Base-by-base conservation (phyloP, 768 basidiomycete species). In the Hericium alpestre region DNA sequence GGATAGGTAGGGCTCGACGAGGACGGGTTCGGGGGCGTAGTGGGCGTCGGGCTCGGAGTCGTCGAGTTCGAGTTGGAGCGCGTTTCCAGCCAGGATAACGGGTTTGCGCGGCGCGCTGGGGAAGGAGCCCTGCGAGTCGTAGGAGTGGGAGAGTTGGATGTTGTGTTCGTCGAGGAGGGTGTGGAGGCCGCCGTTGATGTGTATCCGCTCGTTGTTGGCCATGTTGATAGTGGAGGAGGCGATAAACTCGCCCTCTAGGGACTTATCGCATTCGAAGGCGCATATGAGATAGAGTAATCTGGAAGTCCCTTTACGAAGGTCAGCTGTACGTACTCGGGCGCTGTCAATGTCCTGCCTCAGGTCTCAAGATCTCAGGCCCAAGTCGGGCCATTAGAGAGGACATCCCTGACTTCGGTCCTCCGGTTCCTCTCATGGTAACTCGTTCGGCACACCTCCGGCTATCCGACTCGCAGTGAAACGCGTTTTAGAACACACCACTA, bases 41-140 rank as follows among this genome's bases (percentile, higher is more conserved):
- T 18, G 38, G 37, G 13, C 16, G 38, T 37, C 27, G 52, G 32
- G 38, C 23, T 66, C 66, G 61, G 66, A 64, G 65, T 68, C 69
- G 59, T 65, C 67, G 49, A 70, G 65, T 58, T 69, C 67, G 16
- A 61, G 57, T 27, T 61, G 59, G 48, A 70, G 67, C 15, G 69
- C 69, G 61, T 70, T 70, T 37, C 68, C 69, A 15, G 69, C 65
- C 22, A 69, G 61, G 59, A 70, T 67, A 62, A 65, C 66, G 27
- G 69, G 66, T 55, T 66, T 67, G 27, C 13, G 32, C 39, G 43
- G 43, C 43, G 43, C 43, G 18, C 43, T 46, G 43, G n/a, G 43
- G 43, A 46, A 46, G 2, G 43, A 46, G 43, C 20, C 43, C 8
- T 3, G 3, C 8, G n/a, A n/a, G 16, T 46, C 43, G 43, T 18